Evolutionary conservation across 129 eudicot species (phyloP).

Genomic region (Saussurea involucrata): DNA sequence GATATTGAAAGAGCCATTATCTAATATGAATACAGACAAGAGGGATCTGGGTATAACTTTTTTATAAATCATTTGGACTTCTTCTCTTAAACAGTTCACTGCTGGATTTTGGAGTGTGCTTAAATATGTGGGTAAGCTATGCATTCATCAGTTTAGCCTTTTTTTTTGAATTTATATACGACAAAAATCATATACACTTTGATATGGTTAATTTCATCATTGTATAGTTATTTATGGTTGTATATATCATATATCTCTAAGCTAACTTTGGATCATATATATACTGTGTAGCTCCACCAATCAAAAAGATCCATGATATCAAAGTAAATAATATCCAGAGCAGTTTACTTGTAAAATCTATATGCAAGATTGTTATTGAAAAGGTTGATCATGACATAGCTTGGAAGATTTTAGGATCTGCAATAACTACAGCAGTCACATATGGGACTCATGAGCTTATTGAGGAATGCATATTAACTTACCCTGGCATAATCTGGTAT

Average conservation of each 20-base stretch:
- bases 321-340: conserved; percentile 1
- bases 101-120: conserved; percentile 20
- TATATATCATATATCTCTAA: no score
- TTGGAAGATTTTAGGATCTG: conserved; percentile 9
- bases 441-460: conserved; percentile 2
- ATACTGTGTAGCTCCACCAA: not conserved
- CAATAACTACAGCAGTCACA: not conserved
- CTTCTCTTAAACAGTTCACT: not conserved
- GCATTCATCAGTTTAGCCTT: not conserved
- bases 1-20: not conserved
- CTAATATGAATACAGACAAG: not conserved
- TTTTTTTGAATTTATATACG: not conserved
- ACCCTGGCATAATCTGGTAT: conserved; percentile 14
- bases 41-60: not conserved
- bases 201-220: no score
- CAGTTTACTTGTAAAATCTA: not conserved
- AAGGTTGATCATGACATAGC: not conserved
- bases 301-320: conserved; percentile 13
- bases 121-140: conserved; percentile 10
- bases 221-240: not conserved
- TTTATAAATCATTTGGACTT: not conserved
- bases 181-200: no score
- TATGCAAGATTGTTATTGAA: conserved; percentile 4
- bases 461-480: conserved; percentile 9
- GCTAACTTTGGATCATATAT: not conserved